Conservation (phyloP, 768 basidiomycete genomes). For the Termitomyces sp. region DNA sequence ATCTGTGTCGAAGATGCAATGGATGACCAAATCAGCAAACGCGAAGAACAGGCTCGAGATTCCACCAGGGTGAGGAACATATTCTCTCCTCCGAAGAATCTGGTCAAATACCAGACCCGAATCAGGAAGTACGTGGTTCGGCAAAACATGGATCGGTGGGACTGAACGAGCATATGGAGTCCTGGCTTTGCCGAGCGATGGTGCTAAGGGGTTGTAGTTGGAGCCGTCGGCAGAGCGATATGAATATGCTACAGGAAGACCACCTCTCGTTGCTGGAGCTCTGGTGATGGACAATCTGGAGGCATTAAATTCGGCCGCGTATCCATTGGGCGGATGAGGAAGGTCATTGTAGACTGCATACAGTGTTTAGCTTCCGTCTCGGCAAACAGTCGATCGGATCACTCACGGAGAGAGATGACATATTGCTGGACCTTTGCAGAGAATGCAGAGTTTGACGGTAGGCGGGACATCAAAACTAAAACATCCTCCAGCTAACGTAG, state of each 20-base stretch:
- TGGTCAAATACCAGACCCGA: conserved; percentile 67
- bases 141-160: conserved; percentile 38
- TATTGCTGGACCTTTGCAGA: conserved; percentile 40
- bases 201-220: conserved; percentile 50
- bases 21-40: conserved; percentile 74
- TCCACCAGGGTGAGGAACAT: conserved; percentile 57
- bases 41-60: conserved; percentile 74
- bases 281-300: not conserved
- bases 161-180: conserved; percentile 68
- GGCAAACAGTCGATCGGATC: conserved; percentile 3
- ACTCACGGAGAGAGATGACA: conserved; percentile 55
- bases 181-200: conserved; percentile 54
- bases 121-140: conserved; percentile 52
- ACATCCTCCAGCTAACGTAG: conserved; percentile 57
- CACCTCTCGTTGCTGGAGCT: conserved; percentile 2
- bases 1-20: conserved; percentile 63
- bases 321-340: conserved; percentile 65
- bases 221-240: conserved; percentile 59
- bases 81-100: conserved; percentile 50
- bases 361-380: conserved; percentile 9
- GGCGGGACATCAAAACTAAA: conserved; percentile 54
- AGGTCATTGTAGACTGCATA: conserved; percentile 69
- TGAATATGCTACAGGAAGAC: conserved; percentile 33
- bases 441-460: conserved; percentile 21
- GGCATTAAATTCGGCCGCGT: conserved; percentile 26